Evolutionary conservation across 2,329 filamentous ascomycete genomes (phyloP), one percentile per base, ranked within the genome.

Genomic region (Septoria linicola): DNA sequence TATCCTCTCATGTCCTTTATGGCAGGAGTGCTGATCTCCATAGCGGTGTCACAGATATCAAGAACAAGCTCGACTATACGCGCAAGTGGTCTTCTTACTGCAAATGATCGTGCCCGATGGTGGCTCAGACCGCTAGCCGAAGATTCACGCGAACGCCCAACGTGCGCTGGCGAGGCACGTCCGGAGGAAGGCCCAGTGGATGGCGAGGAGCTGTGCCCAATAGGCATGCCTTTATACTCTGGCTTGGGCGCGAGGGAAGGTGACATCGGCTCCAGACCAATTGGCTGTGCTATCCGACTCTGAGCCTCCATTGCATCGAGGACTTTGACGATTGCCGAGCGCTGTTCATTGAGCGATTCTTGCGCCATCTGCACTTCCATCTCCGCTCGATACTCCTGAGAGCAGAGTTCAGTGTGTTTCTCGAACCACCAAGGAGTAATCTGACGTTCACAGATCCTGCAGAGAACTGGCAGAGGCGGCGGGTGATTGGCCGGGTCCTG

Each of bases 381-480:
- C 68, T 99, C 93, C 0, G 93, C 92, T 44, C 88, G 85, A 67
- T 99, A 93, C 68, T 99, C 93, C 68, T 97, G 91, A 49, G 96
- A 77, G 66, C 93, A 99, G 16, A 97, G 76, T 64, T 99, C 95
- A 1, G 92, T 96, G 68, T 99, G 93, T 70, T 97, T 99, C 72
- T 99, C 93, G 63, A 99, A 99, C 95, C 93, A 99, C 93, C 93
- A 99, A 0, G 92, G 90, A 3, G 89, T 89, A 54, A 99, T 97
- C 57, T 96, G 89, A 47, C 93, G 88, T 68, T 99, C 93, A 70
- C 93, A 99, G 49, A 99, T 97, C 45, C 93, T 89, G 70, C 93
- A 99, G 13, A 99, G 80, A 3, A 97, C 87, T 0, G 90, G 89
- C 8, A 84, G 77, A 0, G 92, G 90, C 2, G 89, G 89, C 8